Percentiles rank a stretch among this genome's conserved stretches.
These are phyloP conservation scores for Marsdenia floribunda DNA, from an alignment of 257 asterid species.

Conservation along the genomic window DNA sequence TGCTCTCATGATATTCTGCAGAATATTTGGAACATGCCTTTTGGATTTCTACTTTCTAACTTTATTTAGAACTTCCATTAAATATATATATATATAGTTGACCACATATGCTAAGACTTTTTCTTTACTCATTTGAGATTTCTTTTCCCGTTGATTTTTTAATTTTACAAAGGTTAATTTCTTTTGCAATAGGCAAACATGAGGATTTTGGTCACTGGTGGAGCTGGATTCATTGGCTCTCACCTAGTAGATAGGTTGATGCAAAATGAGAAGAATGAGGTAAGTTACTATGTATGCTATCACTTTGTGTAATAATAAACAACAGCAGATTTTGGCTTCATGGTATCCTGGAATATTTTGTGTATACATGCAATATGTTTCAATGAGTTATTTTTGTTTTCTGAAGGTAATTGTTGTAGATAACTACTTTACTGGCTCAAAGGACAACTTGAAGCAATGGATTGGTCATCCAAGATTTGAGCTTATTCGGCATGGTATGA, in stretches of 20 bases:
- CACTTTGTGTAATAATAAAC: neutral
- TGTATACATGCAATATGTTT: neutral
- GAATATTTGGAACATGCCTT: neutral
- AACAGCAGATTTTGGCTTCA: neutral
- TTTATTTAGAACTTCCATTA: neutral
- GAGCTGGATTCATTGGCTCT: slow-evolving; percentile 99
- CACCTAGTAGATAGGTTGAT: slow-evolving; percentile 91
- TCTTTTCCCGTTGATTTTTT: neutral
- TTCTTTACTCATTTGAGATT: neutral
- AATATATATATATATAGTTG: neutral
- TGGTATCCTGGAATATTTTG: neutral
- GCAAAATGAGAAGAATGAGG: slow-evolving; percentile 97
- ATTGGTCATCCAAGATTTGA: slow-evolving; percentile 96
- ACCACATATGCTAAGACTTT: no score
- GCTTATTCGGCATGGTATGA: slow-evolving; percentile 90
- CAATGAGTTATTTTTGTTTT: neutral
- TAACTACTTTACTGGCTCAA: slow-evolving; percentile 95
- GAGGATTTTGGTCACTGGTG: slow-evolving; percentile 97
- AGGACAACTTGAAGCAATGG: slow-evolving; percentile 90
- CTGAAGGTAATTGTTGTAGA: slow-evolving; percentile 84
- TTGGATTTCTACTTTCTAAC: neutral
- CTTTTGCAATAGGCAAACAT: slow-evolving; percentile 65
- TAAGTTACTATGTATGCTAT: slow-evolving; percentile 16
- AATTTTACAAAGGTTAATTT: neutral
- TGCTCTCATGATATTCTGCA: neutral